These are phyloP conservation scores for Leccinum subrobustum DNA, from an alignment of 1,284 basidiomycete species.

Conservation along the genomic window DNA sequence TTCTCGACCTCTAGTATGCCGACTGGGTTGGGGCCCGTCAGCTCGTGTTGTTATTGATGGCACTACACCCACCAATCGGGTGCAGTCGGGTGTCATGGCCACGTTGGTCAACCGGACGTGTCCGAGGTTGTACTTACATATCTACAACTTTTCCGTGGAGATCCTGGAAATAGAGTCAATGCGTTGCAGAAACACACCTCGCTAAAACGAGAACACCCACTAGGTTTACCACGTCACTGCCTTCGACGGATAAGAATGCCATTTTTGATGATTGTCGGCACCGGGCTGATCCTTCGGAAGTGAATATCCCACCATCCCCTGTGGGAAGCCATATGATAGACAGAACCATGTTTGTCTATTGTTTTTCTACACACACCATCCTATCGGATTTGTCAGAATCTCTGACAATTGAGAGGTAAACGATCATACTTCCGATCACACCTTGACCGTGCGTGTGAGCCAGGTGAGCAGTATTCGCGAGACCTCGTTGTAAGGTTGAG, in stretches of 20 bases:
- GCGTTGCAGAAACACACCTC: constrained; percentile 16
- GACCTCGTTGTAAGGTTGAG: constrained; percentile 47
- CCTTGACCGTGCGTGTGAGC: constrained; percentile 63
- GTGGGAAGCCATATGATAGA: constrained; percentile 72
- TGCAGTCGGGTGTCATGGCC: constrained; percentile 65
- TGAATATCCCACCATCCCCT: constrained; percentile 49
- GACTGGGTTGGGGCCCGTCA: constrained; percentile 67
- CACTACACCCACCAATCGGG: constrained; percentile 68
- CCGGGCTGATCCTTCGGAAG: constrained; percentile 9
- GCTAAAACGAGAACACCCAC: constrained; percentile 30
- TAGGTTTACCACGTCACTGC: constrained; percentile 48
- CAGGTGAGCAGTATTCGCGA: constrained; percentile 62
- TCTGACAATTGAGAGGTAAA: constrained; percentile 20
- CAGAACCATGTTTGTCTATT: constrained; percentile 63
- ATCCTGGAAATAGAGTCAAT: constrained; percentile 39
- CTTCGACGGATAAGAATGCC: constrained; percentile 61
- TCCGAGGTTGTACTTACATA: constrained; percentile 54
- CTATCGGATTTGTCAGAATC: constrained; percentile 36
- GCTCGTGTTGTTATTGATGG: constrained; percentile 56
- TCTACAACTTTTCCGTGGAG: constrained; percentile 58
- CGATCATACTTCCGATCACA: constrained; percentile 65
- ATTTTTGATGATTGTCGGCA: constrained; percentile 16
- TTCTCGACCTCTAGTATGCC: constrained; percentile 68
- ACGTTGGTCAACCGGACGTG: constrained; percentile 71
- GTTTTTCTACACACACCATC: constrained; percentile 71